phyloP scores from a whole-genome alignment of 2,329 filamentous ascomycete species.

The Fusarium musae region DNA sequence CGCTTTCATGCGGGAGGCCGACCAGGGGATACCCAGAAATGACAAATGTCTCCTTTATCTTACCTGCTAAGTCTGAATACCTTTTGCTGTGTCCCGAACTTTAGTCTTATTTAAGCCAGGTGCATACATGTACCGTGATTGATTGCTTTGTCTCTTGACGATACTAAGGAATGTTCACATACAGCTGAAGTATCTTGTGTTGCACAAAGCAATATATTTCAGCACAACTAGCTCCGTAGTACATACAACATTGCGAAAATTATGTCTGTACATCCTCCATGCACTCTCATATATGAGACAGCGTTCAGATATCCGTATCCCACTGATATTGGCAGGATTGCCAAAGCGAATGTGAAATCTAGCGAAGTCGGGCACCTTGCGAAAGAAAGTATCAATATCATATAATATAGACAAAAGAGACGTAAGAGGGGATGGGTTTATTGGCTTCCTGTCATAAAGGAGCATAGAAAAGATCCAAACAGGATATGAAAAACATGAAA shows the following conservation, averaged over 20 bases:
- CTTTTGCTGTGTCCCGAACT: background rate
- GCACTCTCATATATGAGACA: background rate
- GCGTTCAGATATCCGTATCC: background rate
- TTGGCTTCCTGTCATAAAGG: background rate
- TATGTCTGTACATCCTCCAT: background rate
- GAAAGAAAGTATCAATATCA: background rate
- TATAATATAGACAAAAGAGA: background rate
- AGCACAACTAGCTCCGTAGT: background rate
- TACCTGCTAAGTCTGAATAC: background rate
- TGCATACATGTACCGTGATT: background rate
- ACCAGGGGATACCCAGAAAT: background rate
- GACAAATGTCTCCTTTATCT: background rate
- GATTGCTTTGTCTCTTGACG: background rate
- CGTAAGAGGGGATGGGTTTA: background rate
- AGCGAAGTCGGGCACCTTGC: background rate
- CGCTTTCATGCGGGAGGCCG: conserved; percentile 27
- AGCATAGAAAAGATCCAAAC: too few relatives aligned
- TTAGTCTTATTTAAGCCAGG: background rate
- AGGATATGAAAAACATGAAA: background rate
- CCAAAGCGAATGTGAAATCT: background rate
- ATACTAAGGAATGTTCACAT: background rate
- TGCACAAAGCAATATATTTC: background rate
- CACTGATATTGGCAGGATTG: too few relatives aligned
- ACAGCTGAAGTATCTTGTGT: background rate
- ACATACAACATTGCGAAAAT: background rate